A percentile compares a stretch with the other conserved stretches of the same genome.
Evolutionary conservation across 2,329 filamentous ascomycete species (phyloP).

Genomic region (Ceratocystiopsis minuta): DNA sequence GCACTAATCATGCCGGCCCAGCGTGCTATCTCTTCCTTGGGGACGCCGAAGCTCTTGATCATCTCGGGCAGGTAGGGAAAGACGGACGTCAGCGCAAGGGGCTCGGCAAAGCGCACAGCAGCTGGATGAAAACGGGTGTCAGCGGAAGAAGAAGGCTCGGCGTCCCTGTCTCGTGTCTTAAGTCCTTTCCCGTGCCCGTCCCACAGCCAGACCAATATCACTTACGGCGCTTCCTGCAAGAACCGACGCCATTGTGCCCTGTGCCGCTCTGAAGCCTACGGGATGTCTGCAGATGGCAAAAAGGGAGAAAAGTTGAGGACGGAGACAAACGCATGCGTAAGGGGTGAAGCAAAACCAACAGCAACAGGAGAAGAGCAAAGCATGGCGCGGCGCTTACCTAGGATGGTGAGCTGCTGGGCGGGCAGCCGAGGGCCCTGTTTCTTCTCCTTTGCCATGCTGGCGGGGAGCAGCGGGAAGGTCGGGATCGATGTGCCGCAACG

Average conservation of each 20-base stretch:
- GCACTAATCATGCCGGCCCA: constrained; percentile 64
- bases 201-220: not conserved
- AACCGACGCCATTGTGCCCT: not conserved
- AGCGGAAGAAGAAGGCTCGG: not conserved
- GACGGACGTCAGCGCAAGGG: constrained; percentile 52
- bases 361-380: not conserved
- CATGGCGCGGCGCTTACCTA: no score
- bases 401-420: no score
- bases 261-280: not conserved
- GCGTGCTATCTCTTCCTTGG: constrained; percentile 53
- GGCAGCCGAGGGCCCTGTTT: no score
- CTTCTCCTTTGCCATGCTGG: no score
- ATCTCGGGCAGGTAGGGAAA: constrained; percentile 61
- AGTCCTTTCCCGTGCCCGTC: not conserved
- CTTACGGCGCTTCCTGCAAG: constrained; percentile 1
- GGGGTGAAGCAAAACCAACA: no score
- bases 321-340: no score
- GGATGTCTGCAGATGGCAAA: no score
- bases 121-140: constrained; percentile 29
- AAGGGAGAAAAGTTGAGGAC: no score
- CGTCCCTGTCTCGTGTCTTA: no score
- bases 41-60: constrained; percentile 61
- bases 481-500: no score
- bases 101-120: constrained; percentile 63
- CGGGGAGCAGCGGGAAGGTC: no score